Conservation (phyloP, 1,139 yeast genomes). For the Yamadazyma dushanensis region DNA sequence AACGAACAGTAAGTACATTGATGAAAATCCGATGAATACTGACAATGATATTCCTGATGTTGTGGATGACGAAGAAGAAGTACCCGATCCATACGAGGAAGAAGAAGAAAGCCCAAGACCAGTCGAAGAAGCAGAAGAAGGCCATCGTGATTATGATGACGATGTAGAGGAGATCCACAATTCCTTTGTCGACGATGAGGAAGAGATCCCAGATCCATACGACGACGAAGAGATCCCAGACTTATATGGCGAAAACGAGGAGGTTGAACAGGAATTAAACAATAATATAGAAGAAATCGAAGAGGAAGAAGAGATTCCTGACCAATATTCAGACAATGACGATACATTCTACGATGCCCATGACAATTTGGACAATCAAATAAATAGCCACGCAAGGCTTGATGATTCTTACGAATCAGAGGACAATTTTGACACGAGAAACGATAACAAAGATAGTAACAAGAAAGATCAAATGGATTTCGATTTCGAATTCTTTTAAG, state of each 20-base stretch:
- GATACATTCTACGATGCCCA: conserved; percentile 4
- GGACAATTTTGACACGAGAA: conserved; percentile 3
- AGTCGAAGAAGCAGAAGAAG: conserved; percentile 7
- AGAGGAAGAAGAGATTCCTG: conserved; percentile 13
- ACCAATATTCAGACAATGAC: conserved; percentile 9
- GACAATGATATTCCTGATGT: conserved; percentile 7
- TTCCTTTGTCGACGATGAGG: conserved; percentile 11
- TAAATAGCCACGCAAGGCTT: neutral
- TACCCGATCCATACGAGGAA: conserved; percentile 9
- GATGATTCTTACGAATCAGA: conserved; percentile 1
- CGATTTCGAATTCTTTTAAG: conserved; percentile 31
- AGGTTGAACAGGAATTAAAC: neutral
- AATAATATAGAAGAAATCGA: conserved; percentile 1
- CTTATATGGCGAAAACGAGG: conserved; percentile 7
- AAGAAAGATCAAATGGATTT: conserved; percentile 24
- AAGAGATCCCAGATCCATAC: conserved; percentile 6
- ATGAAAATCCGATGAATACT: too few relatives aligned
- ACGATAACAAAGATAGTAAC: conserved; percentile 6
- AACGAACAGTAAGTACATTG: too few relatives aligned
- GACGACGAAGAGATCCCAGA: conserved; percentile 8
- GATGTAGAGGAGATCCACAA: conserved; percentile 10
- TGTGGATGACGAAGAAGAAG: conserved; percentile 13
- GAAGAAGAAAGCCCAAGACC: conserved; percentile 8
- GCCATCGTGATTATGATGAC: conserved; percentile 2
- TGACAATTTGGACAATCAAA: neutral